These are phyloP conservation scores for Macadamia tetraphylla DNA, from an alignment of 164 flowering plant species.

Conservation along the genomic window DNA sequence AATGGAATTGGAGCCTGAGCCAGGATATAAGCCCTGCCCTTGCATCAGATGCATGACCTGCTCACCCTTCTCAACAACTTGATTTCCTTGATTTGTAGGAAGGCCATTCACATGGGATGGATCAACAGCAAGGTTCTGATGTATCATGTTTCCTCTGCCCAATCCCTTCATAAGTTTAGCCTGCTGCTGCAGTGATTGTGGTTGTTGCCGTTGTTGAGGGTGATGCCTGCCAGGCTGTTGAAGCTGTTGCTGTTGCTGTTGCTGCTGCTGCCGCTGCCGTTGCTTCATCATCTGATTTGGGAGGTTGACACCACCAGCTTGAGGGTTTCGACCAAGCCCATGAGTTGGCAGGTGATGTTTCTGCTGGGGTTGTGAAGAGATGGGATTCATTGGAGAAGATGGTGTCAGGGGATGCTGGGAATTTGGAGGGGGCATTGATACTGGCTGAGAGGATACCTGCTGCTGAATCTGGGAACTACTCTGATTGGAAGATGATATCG, in stretches of 20 bases:
- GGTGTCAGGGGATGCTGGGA: conserved; percentile 28
- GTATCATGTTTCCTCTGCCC: conserved; percentile 58
- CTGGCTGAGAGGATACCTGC: conserved; percentile 44
- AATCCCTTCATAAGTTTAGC: conserved; percentile 62
- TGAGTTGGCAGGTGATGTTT: conserved; percentile 49
- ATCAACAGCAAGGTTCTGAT: conserved; percentile 51
- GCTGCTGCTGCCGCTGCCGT: conserved; percentile 55
- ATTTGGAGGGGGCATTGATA: conserved; percentile 33
- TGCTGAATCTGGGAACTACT: conserved; percentile 53
- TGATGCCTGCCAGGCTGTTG: conserved; percentile 53
- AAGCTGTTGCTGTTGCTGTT: conserved; percentile 18
- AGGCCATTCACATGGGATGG: conserved; percentile 54
- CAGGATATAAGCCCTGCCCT: conserved; percentile 45
- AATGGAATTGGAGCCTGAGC: conserved; percentile 34
- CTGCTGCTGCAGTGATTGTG: conserved; percentile 52
- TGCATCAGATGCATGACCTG: conserved; percentile 48
- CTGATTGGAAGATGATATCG: conserved; percentile 53
- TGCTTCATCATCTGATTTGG: conserved; percentile 59
- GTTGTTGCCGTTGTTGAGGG: conserved; percentile 57
- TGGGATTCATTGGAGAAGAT: conserved; percentile 56
- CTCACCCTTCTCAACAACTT: conserved; percentile 45
- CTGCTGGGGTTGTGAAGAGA: conserved; percentile 53
- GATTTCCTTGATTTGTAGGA: conserved; percentile 39
- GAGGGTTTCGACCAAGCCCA: conserved; percentile 44
- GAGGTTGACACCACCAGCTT: conserved; percentile 33